Evolutionary conservation across 2,329 filamentous ascomycete genomes (phyloP).

Genomic region (Neopestalotiopsis clavispora): DNA sequence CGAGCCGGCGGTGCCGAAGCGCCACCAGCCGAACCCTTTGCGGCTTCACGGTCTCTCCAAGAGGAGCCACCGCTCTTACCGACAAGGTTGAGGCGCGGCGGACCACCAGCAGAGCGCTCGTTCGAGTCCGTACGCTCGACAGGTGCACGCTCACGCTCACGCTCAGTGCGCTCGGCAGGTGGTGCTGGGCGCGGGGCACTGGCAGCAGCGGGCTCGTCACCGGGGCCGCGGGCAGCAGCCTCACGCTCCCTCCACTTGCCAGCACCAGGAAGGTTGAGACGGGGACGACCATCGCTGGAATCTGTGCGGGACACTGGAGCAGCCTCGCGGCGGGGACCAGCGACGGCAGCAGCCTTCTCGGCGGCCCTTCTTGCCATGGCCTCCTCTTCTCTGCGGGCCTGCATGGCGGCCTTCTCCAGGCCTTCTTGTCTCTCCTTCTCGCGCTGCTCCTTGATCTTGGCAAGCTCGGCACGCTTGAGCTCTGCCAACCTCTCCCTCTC

Average conservation of each 20-base stretch:
- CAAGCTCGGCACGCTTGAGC: constrained; percentile 74
- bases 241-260: constrained; percentile 51
- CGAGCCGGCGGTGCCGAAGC: constrained; percentile 21
- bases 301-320: constrained; percentile 43
- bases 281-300: constrained; percentile 28
- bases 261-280: constrained; percentile 36
- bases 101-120: constrained; percentile 46
- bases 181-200: constrained; percentile 33
- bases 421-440: constrained; percentile 72
- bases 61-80: constrained; percentile 49
- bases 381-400: constrained; percentile 86
- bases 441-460: constrained; percentile 68
- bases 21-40: constrained; percentile 42
- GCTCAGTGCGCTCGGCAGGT: constrained; percentile 43
- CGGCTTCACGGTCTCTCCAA: constrained; percentile 66
- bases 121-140: constrained; percentile 21
- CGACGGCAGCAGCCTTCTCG: constrained; percentile 59
- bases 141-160: constrained; percentile 29
- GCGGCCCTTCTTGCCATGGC: constrained; percentile 76
- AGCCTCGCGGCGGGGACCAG: constrained; percentile 44
- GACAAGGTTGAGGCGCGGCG: constrained; percentile 60
- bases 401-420: constrained; percentile 67
- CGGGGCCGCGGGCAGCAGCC: constrained; percentile 32
- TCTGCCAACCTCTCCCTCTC: constrained; percentile 82
- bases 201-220: constrained; percentile 39